These are phyloP conservation scores for Trichosporon ovoides DNA, from an alignment of 1,284 basidiomycete genomes.

Conservation along the genomic window DNA sequence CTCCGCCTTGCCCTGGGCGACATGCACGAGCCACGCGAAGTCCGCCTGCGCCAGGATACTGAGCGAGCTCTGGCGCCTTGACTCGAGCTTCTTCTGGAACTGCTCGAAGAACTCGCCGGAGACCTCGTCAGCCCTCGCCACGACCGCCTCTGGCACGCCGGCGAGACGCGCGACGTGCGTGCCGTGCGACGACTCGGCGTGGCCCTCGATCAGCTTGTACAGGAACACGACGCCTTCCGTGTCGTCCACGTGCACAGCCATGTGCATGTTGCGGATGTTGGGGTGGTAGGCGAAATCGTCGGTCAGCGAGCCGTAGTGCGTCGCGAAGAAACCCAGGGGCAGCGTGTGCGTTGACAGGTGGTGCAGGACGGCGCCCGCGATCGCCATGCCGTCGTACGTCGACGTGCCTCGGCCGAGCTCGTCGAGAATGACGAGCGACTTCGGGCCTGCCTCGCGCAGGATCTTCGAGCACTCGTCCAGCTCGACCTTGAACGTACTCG, in stretches of 20 bases:
- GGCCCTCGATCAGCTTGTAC: slow-evolving; percentile 84
- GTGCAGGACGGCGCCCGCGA: slow-evolving; percentile 89
- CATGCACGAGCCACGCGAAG: slow-evolving; percentile 63
- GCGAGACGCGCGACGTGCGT: slow-evolving; percentile 85
- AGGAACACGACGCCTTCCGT: slow-evolving; percentile 86
- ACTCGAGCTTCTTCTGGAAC: slow-evolving; percentile 69
- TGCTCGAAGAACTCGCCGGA: slow-evolving; percentile 81
- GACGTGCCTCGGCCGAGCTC: slow-evolving; percentile 68
- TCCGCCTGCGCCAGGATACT: slow-evolving; percentile 78
- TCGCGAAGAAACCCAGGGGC: slow-evolving; percentile 60
- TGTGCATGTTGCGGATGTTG: slow-evolving; percentile 87
- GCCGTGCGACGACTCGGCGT: slow-evolving; percentile 86
- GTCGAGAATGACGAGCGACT: slow-evolving; percentile 89
- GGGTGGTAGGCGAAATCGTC: slow-evolving; percentile 64
- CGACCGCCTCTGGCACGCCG: slow-evolving; percentile 63
- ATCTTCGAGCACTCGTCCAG: slow-evolving; percentile 93
- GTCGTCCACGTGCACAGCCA: slow-evolving; percentile 87
- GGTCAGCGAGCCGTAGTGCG: slow-evolving; percentile 49
- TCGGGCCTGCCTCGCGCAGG: slow-evolving; percentile 80
- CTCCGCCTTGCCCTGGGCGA: slow-evolving; percentile 16
- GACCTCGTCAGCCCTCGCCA: slow-evolving; percentile 77
- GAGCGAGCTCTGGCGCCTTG: slow-evolving; percentile 60
- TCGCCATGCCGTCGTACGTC: slow-evolving; percentile 85
- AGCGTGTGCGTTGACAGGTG: slow-evolving; percentile 85
- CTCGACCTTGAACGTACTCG: slow-evolving; percentile 95